These are phyloP conservation scores for Aspergillus mulundensis DNA, from an alignment of 495 filamentous ascomycete genomes.

Conservation along the genomic window DNA sequence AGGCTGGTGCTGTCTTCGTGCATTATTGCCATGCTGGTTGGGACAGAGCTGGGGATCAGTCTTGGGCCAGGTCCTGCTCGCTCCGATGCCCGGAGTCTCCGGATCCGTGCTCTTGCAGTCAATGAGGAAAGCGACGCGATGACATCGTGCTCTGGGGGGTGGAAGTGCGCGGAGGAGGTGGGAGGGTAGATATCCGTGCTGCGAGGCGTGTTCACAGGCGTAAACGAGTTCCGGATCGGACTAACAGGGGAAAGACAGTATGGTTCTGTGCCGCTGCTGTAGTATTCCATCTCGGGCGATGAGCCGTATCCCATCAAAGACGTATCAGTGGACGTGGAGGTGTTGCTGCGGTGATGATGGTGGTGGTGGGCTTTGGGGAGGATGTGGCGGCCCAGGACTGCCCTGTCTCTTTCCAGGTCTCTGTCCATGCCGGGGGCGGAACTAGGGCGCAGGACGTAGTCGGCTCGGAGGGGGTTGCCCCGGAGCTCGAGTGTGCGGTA, in stretches of 20 bases:
- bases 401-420: background rate
- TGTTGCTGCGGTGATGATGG: slow-evolving; percentile 17
- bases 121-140: slow-evolving; percentile 2
- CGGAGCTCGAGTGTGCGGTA: slow-evolving; percentile 36
- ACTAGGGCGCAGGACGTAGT: background rate
- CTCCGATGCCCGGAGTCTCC: background rate
- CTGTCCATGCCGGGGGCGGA: slow-evolving; percentile 4
- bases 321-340: slow-evolving; percentile 7
- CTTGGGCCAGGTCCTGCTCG: background rate
- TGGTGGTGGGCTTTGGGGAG: slow-evolving; percentile 10
- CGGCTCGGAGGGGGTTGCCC: slow-evolving; percentile 3
- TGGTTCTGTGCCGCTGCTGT: slow-evolving; percentile 14
- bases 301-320: slow-evolving; percentile 21
- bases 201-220: slow-evolving; percentile 33
- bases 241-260: slow-evolving; percentile 31
- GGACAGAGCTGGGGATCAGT: background rate
- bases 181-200: slow-evolving; percentile 13
- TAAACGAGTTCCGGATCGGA: slow-evolving; percentile 25
- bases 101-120: background rate
- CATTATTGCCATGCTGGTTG: background rate
- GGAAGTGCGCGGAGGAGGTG: background rate
- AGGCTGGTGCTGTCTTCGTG: background rate
- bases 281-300: slow-evolving; percentile 16
- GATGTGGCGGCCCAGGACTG: slow-evolving; percentile 1
- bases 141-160: slow-evolving; percentile 12